Evolutionary conservation across 2,329 filamentous ascomycete species (phyloP), one percentile per base, ranked within the genome.

Genomic region (Claviceps purpurea): DNA sequence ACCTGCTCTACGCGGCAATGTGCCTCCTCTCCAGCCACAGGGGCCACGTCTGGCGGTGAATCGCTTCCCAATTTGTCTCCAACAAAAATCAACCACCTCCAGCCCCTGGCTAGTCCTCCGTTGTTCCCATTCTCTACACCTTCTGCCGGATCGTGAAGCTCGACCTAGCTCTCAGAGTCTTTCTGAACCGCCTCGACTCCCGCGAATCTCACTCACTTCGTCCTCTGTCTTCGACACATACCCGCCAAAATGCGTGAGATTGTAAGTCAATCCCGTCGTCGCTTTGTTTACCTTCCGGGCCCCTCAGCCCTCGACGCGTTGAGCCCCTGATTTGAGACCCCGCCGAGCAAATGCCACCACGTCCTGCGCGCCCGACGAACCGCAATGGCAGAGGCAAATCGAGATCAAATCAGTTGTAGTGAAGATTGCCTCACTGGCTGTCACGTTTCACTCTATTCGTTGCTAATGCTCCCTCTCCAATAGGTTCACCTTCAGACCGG

Each of bases 401-500:
- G 47, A 37, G 45, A 40, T 38, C 22, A n/a, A 26, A 11, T 37
- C 1, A 14, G 41, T 20, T 16, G 11, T 24, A 6, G 20, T 86
- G 76, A 84, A 79, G 67, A 57, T 60, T 42, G 56, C 39, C 58
- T 68, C 66, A 5, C 24, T 44, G 20, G 42, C 42, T 26, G 24
- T 24, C 14, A 10, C 20, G 26, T 8, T 73, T 72, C 66, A 67
- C 64, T 64, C 61, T 60, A 59, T 60, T 66, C 71, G 66, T 67
- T 64, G 64, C 61, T 60, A 34, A 34, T 34, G 10, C 30, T 60
- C 60, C 65, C 76, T 68, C 7, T 89, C 66, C 79, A 69, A 66
- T 70, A 97, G 91, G 90, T 97, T 75, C 93, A 97, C 77, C 89
- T 98, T 66, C 93, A 97, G 79, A 97, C 91, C 81, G 93, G 93